phyloP scores from a whole-genome alignment of 768 basidiomycete species.

The Pleurotus platypus region DNA sequence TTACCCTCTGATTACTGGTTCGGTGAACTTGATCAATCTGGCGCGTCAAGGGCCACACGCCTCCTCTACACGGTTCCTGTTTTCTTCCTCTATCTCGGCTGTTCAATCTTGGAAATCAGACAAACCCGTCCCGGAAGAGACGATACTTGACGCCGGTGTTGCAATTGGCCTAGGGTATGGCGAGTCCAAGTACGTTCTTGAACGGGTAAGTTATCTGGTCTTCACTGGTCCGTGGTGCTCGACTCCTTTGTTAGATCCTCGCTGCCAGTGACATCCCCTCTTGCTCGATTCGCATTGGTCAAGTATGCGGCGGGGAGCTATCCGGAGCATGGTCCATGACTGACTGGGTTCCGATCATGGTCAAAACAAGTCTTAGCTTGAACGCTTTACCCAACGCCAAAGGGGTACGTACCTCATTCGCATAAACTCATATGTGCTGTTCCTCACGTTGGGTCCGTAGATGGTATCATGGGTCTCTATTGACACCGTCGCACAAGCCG shows the following conservation, averaged over 20 bases:
- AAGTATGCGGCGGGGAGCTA: conserved; percentile 25
- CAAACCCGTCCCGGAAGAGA: conserved; percentile 24
- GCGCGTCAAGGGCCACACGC: conserved; percentile 17
- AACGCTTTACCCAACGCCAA: conserved; percentile 14
- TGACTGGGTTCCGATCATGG: conserved; percentile 31
- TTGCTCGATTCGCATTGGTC: conserved; percentile 26
- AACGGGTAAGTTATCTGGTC: conserved; percentile 20
- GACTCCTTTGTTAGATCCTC: conserved; percentile 16
- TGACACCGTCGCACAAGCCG: conserved; percentile 20
- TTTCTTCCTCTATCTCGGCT: conserved; percentile 30
- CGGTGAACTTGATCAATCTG: conserved; percentile 37
- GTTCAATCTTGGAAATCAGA: conserved; percentile 19
- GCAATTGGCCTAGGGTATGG: conserved; percentile 34
- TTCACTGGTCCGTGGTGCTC: not conserved
- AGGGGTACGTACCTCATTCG: conserved; percentile 16
- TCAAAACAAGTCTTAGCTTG: conserved; percentile 24
- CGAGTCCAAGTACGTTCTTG: conserved; percentile 33
- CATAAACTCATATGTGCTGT: not conserved
- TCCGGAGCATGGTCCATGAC: conserved; percentile 29
- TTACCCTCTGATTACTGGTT: conserved; percentile 37
- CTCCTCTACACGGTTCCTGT: conserved; percentile 25
- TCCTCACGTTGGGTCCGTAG: conserved; percentile 12
- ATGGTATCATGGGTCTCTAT: conserved; percentile 32
- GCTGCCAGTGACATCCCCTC: conserved; percentile 19
- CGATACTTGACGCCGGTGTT: conserved; percentile 18